These are phyloP conservation scores for Coemansia sp. DNA, from an alignment of 192 early-diverging fungal species.

Conservation along the genomic window DNA sequence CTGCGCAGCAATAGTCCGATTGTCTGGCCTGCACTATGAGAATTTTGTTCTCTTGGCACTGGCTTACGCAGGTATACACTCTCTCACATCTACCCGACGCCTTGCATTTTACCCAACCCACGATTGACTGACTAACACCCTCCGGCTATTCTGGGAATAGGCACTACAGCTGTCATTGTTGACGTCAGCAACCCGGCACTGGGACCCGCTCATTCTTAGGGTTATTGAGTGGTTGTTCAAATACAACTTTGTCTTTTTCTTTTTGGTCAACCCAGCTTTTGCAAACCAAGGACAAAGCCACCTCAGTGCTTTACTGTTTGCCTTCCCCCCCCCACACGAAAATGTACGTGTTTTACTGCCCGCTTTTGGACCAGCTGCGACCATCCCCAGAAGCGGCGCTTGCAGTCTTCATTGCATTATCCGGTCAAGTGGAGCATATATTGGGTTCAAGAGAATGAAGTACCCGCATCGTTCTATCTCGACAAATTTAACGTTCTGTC, in stretches of 20 bases:
- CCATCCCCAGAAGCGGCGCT: neutral
- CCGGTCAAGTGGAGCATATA: neutral
- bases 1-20: neutral
- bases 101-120: slow-evolving; percentile 2
- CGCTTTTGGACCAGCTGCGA: neutral
- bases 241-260: neutral
- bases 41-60: neutral
- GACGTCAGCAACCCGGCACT: neutral
- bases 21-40: neutral
- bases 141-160: neutral
- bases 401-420: neutral
- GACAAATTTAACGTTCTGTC: neutral
- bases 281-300: neutral
- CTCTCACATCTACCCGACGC: neutral
- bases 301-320: neutral
- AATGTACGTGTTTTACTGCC: neutral
- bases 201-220: neutral
- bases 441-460: neutral
- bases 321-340: neutral
- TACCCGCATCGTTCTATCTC: neutral
- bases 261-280: neutral
- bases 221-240: neutral
- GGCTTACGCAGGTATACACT: neutral
- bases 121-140: neutral
- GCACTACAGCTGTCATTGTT: neutral